Conservation (phyloP, 805 yeast genomes). For the Cyberlindnera bimundalis region DNA sequence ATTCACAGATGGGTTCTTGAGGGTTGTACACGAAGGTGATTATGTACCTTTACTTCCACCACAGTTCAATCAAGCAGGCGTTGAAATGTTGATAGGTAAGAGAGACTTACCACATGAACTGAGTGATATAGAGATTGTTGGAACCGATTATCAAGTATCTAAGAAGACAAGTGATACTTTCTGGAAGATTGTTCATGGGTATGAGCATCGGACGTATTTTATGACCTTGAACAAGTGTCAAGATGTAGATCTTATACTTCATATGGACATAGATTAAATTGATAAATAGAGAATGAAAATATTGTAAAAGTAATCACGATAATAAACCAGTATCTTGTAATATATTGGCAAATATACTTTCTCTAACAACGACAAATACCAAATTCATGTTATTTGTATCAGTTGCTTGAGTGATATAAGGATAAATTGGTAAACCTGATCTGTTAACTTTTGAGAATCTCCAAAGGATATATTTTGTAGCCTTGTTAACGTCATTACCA, state of each 20-base stretch:
- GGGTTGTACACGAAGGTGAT: constrained; percentile 58
- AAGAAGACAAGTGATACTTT: not conserved
- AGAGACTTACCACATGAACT: constrained; percentile 37
- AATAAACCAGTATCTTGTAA: constrained; percentile 73
- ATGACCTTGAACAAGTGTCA: constrained; percentile 32
- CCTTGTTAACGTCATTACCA: constrained; percentile 84
- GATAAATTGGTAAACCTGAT: constrained; percentile 76
- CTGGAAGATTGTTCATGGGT: constrained; percentile 29
- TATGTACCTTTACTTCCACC: constrained; percentile 61
- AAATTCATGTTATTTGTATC: constrained; percentile 85
- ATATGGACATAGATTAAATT: no score
- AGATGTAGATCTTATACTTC: no score
- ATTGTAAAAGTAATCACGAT: constrained; percentile 25
- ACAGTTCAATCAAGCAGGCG: constrained; percentile 32
- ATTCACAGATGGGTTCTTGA: constrained; percentile 38
- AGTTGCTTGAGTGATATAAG: constrained; percentile 93
- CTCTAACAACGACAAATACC: constrained; percentile 82
- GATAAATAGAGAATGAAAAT: not conserved
- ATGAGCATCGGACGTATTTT: constrained; percentile 38
- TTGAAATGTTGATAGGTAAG: constrained; percentile 31
- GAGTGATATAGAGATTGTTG: constrained; percentile 16
- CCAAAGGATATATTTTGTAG: constrained; percentile 90
- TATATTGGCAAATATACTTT: constrained; percentile 72
- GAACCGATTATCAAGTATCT: constrained; percentile 3
- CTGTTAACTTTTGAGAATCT: constrained; percentile 82